Base-by-base conservation (phyloP, 805 yeast genomes). In the Cyberlindnera misumaiensis region DNA sequence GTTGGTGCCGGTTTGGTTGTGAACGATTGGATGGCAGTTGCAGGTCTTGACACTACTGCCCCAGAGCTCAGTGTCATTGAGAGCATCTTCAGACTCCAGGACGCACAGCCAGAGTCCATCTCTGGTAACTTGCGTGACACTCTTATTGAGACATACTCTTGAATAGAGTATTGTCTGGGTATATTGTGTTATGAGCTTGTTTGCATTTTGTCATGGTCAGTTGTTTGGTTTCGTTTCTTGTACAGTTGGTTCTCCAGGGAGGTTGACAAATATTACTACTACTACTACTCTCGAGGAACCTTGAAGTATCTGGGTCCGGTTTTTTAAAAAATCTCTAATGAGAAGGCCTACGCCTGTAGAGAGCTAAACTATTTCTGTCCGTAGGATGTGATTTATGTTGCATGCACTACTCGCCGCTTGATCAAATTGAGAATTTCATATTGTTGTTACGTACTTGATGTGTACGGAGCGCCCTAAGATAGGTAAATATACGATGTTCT, bases 1-100 rank as follows among this genome's bases (percentile, higher is more conserved):
- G 95, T 93, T 44, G 98, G 98, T 56, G 97, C 97, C 34, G 99
- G 99, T 52, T 80, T 93, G 80, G 97, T 93, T 39, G 98, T 89
- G 38, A 93, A 93, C 61, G 99, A 93, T 68, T 93, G 97, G 94
- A 70, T 90, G 50, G 94, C 97, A 24, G 97, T 94, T 31, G 73
- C 96, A 34, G 99, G 99, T 49, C 73, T 86, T 52, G 97, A 93
- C 67, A 93, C 98, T 42, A 89, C 99, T 48, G 97, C 98, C 34
- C 97, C 98, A 35, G 99, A 93, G 67, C 72, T 93, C 58, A 87
- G 96, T 53, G 98, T 93, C 43, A 77, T 93, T 50, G 98, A 94
- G 70, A 83, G 95, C 60, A 94, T 93, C 52, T 94, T 90, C 78
- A 82, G 87, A 67, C 72, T 86, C 53, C 94, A 87, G 63, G 95